Conservation (phyloP, 1,284 basidiomycete species). For the Cutaneotrichosporon cavernicola region DNA sequence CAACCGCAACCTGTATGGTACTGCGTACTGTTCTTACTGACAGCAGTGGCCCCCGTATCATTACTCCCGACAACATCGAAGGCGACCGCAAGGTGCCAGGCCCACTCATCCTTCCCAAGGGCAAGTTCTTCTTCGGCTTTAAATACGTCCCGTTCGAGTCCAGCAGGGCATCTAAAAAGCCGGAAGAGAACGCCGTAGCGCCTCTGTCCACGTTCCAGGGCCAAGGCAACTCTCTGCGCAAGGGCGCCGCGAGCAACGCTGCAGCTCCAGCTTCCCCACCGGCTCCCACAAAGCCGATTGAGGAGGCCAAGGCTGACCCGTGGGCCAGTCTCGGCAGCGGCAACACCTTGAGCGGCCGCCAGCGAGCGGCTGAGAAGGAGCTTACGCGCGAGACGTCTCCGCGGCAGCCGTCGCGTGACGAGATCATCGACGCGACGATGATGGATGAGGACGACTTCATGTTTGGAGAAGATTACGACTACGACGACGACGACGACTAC, state of each 20-base stretch:
- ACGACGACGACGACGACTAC: slow-evolving; percentile 36
- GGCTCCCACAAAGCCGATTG: slow-evolving; percentile 6
- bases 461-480: slow-evolving; percentile 35
- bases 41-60: slow-evolving; percentile 72
- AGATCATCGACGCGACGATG: slow-evolving; percentile 48
- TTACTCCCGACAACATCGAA: slow-evolving; percentile 73
- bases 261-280: slow-evolving; percentile 5
- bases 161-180: slow-evolving; percentile 41
- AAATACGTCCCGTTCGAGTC: slow-evolving; percentile 69
- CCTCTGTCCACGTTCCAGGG: slow-evolving; percentile 41
- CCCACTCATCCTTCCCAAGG: slow-evolving; percentile 83
- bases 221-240: slow-evolving; percentile 42
- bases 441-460: slow-evolving; percentile 49
- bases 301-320: slow-evolving; percentile 41
- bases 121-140: slow-evolving; percentile 92
- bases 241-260: slow-evolving; percentile 15
- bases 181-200: slow-evolving; percentile 30
- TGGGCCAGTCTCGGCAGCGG: slow-evolving; percentile 51
- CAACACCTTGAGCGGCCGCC: slow-evolving; percentile 35
- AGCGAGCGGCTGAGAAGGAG: slow-evolving; percentile 15
- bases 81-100: slow-evolving; percentile 83
- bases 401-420: slow-evolving; percentile 18
- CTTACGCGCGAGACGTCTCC: slow-evolving; percentile 18
- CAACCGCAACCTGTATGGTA: slow-evolving; percentile 75
- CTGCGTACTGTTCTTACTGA: slow-evolving; percentile 7